phyloP scores from a whole-genome alignment of 2,329 filamentous ascomycete genomes.

The Penicillium glabrum region DNA sequence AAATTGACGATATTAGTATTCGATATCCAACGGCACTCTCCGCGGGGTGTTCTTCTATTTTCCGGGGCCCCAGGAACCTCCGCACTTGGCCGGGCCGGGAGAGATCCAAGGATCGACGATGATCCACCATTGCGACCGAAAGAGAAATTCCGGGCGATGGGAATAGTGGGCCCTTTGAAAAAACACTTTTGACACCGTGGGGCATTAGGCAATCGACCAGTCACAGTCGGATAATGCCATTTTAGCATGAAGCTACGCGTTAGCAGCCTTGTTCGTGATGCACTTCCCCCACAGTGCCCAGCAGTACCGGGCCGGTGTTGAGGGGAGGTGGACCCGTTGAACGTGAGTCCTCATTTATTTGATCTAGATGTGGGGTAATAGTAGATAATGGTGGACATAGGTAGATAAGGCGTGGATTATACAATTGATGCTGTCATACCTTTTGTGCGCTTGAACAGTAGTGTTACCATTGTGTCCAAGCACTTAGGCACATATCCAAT shows the following conservation, averaged over 20 bases:
- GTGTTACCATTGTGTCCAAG: no score
- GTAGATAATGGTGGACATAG: no score
- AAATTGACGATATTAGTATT: background rate
- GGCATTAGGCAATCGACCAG: background rate
- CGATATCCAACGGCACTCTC: background rate
- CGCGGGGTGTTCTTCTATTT: background rate
- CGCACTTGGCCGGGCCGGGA: conserved; percentile 6
- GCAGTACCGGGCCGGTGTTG: background rate
- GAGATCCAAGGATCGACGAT: background rate
- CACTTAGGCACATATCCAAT: background rate
- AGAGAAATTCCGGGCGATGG: conserved; percentile 3
- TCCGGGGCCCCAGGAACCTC: conserved; percentile 3
- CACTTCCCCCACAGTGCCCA: background rate
- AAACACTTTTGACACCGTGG: background rate
- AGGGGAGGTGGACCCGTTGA: background rate
- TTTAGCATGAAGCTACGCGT: background rate
- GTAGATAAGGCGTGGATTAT: background rate
- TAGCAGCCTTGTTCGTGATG: background rate
- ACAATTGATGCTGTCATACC: background rate
- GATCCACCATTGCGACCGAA: conserved; percentile 2
- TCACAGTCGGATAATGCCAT: background rate
- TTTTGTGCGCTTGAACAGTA: background rate
- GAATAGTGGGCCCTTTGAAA: background rate
- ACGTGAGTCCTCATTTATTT: background rate
- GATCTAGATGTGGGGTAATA: no score